These are phyloP conservation scores for Vigna reflexopilosa DNA, from an alignment of 306 rosid genomes.

Conservation along the genomic window DNA sequence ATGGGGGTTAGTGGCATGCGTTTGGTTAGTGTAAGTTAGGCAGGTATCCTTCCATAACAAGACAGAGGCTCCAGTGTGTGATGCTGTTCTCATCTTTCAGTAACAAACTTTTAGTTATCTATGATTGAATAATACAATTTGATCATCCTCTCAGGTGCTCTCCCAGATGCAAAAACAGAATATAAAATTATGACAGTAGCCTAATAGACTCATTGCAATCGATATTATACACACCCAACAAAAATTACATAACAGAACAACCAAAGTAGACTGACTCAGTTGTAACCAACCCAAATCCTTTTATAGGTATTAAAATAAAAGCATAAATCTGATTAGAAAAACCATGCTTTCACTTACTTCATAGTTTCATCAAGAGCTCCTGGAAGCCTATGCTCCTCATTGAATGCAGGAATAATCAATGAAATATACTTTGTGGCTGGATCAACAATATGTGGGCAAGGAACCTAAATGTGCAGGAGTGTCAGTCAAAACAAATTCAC, in stretches of 20 bases:
- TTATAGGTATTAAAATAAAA: conserved; percentile 25
- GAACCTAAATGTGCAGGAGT: conserved; percentile 60
- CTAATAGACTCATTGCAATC: neutral
- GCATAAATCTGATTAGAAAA: conserved; percentile 14
- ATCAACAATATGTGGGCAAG: conserved; percentile 80
- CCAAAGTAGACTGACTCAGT: conserved; percentile 2
- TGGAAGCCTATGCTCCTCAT: conserved; percentile 89
- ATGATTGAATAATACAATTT: conserved; percentile 12
- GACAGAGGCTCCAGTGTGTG: neutral
- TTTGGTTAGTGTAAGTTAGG: conserved; percentile 9
- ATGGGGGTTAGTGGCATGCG: neutral
- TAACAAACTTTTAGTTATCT: neutral
- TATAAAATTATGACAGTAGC: neutral
- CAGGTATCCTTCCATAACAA: neutral
- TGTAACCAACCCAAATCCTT: conserved; percentile 4
- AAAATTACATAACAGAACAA: conserved; percentile 8
- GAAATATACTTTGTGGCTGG: conserved; percentile 90
- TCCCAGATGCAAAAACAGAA: neutral
- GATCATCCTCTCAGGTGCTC: neutral
- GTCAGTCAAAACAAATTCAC: conserved; percentile 40
- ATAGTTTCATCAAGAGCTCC: conserved; percentile 85
- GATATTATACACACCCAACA: neutral
- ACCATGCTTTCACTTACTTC: conserved; percentile 61
- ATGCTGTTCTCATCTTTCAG: neutral
- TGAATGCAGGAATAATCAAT: conserved; percentile 86